phyloP scores from a whole-genome alignment of 371 early-diverging fungal species.

The Nematocida minor region DNA sequence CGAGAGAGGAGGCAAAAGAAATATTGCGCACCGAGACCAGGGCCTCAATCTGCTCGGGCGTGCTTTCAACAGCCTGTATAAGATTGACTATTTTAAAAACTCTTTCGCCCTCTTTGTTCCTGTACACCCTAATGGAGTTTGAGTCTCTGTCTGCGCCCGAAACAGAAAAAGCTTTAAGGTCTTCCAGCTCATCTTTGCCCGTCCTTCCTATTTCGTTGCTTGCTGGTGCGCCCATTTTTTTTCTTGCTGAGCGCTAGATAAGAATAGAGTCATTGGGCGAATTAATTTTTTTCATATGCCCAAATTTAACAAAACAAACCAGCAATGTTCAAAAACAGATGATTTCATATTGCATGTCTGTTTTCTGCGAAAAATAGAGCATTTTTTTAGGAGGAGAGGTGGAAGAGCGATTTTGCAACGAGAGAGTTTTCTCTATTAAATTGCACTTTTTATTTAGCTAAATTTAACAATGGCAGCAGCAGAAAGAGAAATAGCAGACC shows the following conservation, averaged over 20 bases:
- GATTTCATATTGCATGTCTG: not conserved
- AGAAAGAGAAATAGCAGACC: conserved; percentile 41
- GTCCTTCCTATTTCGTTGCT: not conserved
- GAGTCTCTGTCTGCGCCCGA: not conserved
- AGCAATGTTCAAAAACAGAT: not conserved
- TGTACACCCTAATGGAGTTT: not conserved
- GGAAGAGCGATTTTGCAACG: not conserved
- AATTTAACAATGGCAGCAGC: not conserved
- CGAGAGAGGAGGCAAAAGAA: not conserved
- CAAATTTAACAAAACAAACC: conserved; percentile 2
- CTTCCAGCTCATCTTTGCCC: not conserved
- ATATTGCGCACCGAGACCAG: conserved; percentile 4
- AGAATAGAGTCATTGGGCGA: not conserved
- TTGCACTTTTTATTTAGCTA: not conserved
- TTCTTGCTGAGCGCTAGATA: not conserved
- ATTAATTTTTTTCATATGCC: conserved; percentile 17
- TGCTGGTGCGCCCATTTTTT: not conserved
- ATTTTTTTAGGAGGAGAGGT: not conserved
- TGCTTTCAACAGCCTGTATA: not conserved
- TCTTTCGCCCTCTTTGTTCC: conserved; percentile 18
- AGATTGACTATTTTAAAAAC: conserved; percentile 15
- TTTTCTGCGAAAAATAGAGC: not conserved
- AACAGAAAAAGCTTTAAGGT: not conserved
- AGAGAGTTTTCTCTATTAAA: not conserved
- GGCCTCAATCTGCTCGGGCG: not conserved